These are phyloP conservation scores for Neoscytalidium dimidiatum DNA, from an alignment of 2,329 filamentous ascomycete species.

Conservation along the genomic window DNA sequence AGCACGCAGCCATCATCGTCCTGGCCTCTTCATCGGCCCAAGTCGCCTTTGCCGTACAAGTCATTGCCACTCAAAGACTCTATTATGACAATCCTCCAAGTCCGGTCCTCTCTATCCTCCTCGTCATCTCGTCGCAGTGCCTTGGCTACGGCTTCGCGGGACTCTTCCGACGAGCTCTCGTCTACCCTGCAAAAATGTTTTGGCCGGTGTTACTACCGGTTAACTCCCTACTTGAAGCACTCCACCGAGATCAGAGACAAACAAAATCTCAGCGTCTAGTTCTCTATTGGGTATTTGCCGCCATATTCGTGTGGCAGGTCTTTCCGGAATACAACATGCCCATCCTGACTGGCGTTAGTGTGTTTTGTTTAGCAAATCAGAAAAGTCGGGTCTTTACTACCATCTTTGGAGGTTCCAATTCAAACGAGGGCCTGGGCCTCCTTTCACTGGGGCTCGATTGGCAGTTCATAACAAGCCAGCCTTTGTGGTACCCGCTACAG, in stretches of 20 bases:
- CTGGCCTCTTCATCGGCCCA: conserved; percentile 21
- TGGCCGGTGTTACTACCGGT: conserved; percentile 21
- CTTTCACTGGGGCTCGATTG: conserved; percentile 74
- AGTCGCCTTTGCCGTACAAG: conserved; percentile 18
- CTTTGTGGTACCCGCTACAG: conserved; percentile 37
- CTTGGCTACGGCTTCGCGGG: conserved; percentile 23
- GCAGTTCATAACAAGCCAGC: conserved; percentile 48
- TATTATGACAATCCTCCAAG: conserved; percentile 17
- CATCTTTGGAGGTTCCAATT: conserved; percentile 52
- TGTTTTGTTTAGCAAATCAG: conserved; percentile 21
- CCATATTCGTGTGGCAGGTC: conserved; percentile 20
- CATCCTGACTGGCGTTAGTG: conserved; percentile 13
- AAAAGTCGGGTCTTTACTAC: conserved; percentile 48
- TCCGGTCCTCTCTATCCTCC: conserved; percentile 1
- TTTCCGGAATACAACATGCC: conserved; percentile 19
- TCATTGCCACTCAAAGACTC: conserved; percentile 20
- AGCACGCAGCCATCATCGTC: conserved; percentile 31
- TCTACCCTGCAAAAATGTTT: conserved; percentile 23
- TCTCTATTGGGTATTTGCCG: conserved; percentile 31
- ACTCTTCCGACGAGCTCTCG: conserved; percentile 18
- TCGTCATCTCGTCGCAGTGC: conserved; percentile 21
- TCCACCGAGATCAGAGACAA: neutral
- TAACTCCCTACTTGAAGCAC: conserved; percentile 18
- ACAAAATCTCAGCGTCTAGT: conserved; percentile 26
- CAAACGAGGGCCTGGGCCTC: conserved; percentile 50